phyloP scores from a whole-genome alignment of 306 rosid genomes.

The Betula pendula region DNA sequence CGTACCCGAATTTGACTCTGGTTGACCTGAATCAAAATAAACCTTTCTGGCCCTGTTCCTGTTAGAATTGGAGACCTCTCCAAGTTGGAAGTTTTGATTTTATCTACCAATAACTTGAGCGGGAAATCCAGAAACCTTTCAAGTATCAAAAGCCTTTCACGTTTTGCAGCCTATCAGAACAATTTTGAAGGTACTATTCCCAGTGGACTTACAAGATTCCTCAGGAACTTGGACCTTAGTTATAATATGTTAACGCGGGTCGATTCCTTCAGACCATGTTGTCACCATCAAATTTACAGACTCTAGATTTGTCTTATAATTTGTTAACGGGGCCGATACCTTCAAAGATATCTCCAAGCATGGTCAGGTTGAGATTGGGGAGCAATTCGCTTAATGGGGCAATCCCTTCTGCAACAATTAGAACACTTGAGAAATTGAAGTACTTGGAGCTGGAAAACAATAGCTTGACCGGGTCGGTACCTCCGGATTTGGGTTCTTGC shows the following conservation, averaged over 20 bases:
- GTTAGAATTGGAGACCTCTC: constrained; percentile 44
- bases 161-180: constrained; percentile 73
- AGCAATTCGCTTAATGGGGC: constrained; percentile 42
- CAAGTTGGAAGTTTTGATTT: constrained; percentile 56
- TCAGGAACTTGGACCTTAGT: constrained; percentile 58
- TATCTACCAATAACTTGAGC: constrained; percentile 45
- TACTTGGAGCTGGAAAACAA: constrained; percentile 72
- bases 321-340: constrained; percentile 50
- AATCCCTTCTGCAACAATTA: constrained; percentile 35
- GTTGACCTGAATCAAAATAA: constrained; percentile 43
- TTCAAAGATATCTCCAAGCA: constrained; percentile 32
- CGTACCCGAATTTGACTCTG: constrained; percentile 40
- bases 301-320: constrained; percentile 66
- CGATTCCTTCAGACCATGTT: constrained; percentile 54
- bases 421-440: constrained; percentile 22
- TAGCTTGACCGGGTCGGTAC: constrained; percentile 43
- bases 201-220: constrained; percentile 43
- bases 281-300: constrained; percentile 35
- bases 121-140: constrained; percentile 49
- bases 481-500: constrained; percentile 50
- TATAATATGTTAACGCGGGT: constrained; percentile 38
- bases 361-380: constrained; percentile 76
- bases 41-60: constrained; percentile 41
- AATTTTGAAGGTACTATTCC: constrained; percentile 46
- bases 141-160: constrained; percentile 39